Conservation (phyloP, 2,329 filamentous ascomycete genomes). For the Pseudogymnoascus verrucosus region DNA sequence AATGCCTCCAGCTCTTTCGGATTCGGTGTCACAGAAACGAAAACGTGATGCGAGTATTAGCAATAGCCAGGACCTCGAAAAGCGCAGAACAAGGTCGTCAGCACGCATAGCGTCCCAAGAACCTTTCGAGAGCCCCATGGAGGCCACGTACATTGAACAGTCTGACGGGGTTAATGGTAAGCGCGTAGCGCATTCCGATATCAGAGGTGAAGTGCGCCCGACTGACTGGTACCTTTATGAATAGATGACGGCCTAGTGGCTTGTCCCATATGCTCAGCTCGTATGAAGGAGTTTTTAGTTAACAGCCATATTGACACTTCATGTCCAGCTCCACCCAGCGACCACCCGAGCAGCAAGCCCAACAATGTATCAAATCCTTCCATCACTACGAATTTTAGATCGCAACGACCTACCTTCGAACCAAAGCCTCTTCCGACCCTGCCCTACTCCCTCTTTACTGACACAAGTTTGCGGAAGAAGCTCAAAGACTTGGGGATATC, state of each 20-base stretch:
- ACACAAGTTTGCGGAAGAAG: slow-evolving; percentile 70
- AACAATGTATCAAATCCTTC: neutral
- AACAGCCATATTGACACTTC: slow-evolving; percentile 65
- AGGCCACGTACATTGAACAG: neutral
- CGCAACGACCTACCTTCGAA: slow-evolving; percentile 12
- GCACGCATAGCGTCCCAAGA: slow-evolving; percentile 1
- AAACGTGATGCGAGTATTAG: slow-evolving; percentile 31
- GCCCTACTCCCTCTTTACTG: slow-evolving; percentile 82
- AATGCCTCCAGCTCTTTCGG: slow-evolving; percentile 27
- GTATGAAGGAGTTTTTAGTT: slow-evolving; percentile 74
- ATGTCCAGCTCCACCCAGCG: neutral
- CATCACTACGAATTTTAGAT: neutral
- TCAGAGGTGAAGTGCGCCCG: neutral
- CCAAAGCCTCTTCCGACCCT: slow-evolving; percentile 65
- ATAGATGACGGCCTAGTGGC: slow-evolving; percentile 54
- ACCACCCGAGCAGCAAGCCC: slow-evolving; percentile 18
- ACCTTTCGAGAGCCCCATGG: neutral
- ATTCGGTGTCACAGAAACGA: slow-evolving; percentile 40
- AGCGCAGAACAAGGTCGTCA: slow-evolving; percentile 4
- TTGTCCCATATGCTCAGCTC: slow-evolving; percentile 72
- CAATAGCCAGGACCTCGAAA: neutral
- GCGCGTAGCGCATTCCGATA: neutral
- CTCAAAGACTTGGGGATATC: slow-evolving; percentile 73
- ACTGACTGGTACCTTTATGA: neutral
- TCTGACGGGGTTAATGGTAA: neutral